Conservation (phyloP, 139 green algal species). For the Coelastrella sp. region DNA sequence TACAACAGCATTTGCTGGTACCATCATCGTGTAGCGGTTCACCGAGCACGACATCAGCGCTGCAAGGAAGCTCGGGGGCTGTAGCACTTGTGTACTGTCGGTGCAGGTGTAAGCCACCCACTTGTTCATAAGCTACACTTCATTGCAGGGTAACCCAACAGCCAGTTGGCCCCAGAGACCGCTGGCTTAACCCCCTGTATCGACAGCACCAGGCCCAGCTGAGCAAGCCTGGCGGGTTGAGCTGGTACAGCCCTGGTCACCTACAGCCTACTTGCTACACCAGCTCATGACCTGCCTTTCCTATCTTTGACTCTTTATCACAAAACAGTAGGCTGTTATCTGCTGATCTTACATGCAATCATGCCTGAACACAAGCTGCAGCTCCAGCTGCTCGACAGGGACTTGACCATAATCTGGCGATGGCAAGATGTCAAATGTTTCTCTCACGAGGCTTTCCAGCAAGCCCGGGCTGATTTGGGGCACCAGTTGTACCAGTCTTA, state of each 20-base stretch:
- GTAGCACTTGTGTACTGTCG: neutral
- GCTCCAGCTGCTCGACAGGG: slow-evolving; percentile 73
- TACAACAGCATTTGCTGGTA: neutral
- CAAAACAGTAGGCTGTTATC: neutral
- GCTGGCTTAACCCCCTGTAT: no score
- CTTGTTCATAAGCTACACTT: no score
- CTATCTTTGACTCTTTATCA: neutral
- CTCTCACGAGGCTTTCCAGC: slow-evolving; percentile 67
- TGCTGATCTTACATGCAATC: slow-evolving; percentile 84
- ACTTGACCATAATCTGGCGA: slow-evolving; percentile 70
- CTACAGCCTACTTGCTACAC: neutral
- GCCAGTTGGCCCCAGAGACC: no score
- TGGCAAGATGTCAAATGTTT: slow-evolving; percentile 73
- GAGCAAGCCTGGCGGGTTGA: no score
- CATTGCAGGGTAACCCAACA: no score
- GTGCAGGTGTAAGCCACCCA: no score
- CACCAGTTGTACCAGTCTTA: slow-evolving; percentile 46
- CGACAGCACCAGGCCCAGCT: no score
- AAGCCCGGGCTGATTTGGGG: slow-evolving; percentile 60
- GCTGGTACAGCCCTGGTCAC: no score
- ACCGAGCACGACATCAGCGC: neutral
- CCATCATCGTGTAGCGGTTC: neutral
- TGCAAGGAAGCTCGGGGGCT: neutral
- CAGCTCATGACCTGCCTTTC: neutral
- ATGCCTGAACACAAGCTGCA: slow-evolving; percentile 93